phyloP scores from a whole-genome alignment of 768 basidiomycete genomes.

The Favolaschia claudopus region DNA sequence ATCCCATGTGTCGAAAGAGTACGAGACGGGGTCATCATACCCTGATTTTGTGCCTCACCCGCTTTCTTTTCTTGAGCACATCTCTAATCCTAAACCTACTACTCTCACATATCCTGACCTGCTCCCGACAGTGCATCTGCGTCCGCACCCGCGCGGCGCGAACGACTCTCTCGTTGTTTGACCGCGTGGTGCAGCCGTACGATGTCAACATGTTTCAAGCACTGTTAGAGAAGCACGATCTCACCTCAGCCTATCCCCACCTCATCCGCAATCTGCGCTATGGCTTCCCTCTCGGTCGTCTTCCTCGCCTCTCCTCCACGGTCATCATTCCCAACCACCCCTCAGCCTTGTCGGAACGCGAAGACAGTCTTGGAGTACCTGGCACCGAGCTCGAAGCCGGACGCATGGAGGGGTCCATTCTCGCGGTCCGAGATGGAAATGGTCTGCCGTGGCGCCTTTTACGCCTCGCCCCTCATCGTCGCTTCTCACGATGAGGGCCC shows the following conservation, averaged over 20 bases:
- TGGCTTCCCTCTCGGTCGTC: slow-evolving; percentile 40
- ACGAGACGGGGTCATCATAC: too few species aligned
- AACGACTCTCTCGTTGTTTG: slow-evolving; percentile 18
- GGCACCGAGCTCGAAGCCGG: not conserved
- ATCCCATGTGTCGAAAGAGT: too few species aligned
- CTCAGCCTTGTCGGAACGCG: slow-evolving; percentile 9
- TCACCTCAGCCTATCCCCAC: slow-evolving; percentile 34
- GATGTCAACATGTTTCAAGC: slow-evolving; percentile 33
- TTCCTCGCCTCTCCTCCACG: slow-evolving; percentile 27
- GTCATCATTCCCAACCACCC: slow-evolving; percentile 18
- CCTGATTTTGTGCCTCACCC: too few species aligned
- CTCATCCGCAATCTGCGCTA: slow-evolving; percentile 35
- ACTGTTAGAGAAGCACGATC: slow-evolving; percentile 29
- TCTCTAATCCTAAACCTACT: too few species aligned
- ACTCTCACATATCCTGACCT: too few species aligned
- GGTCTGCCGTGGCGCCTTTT: slow-evolving; percentile 32
- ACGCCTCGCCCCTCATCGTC: slow-evolving; percentile 33
- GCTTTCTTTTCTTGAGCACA: too few species aligned
- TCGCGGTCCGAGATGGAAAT: slow-evolving; percentile 18
- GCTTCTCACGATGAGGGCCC: slow-evolving; percentile 21
- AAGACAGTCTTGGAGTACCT: slow-evolving; percentile 19
- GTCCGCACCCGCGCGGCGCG: too few species aligned
- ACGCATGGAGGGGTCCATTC: slow-evolving; percentile 22
- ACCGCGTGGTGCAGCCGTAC: slow-evolving; percentile 39
- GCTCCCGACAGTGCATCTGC: too few species aligned